Conservation (phyloP, 2,329 filamentous ascomycete species). For the Trichoderma sp. region DNA sequence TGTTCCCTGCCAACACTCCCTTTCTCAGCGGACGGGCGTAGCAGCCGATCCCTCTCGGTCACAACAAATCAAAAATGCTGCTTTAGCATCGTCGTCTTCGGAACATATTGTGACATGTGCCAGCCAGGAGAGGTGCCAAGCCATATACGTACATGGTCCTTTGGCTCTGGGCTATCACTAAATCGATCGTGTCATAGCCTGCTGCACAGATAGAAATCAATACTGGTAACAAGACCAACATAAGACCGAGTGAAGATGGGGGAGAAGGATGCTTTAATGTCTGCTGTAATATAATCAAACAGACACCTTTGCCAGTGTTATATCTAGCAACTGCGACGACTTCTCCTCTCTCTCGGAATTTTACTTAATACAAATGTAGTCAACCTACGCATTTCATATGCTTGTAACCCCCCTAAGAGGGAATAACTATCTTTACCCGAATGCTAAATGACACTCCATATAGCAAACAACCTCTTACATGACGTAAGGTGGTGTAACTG, state of each 20-base stretch:
- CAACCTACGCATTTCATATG: not conserved
- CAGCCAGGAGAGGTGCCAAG: not conserved
- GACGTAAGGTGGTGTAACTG: not conserved
- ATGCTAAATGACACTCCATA: not conserved
- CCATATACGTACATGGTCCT: not conserved
- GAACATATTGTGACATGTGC: not conserved
- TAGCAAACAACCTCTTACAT: not conserved
- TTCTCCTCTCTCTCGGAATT: not conserved
- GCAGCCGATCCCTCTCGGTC: not conserved
- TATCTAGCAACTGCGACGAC: not conserved
- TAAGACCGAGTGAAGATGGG: not conserved
- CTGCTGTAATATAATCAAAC: not conserved
- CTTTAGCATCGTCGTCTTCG: not conserved
- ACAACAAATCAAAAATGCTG: not conserved
- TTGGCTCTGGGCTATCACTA: not conserved
- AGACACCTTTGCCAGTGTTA: not conserved
- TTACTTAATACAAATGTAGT: not conserved
- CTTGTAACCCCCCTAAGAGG: not conserved
- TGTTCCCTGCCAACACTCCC: too few relatives aligned
- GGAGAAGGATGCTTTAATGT: not conserved
- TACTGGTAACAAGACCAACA: not conserved
- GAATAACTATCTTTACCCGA: not conserved
- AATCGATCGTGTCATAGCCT: too few relatives aligned
- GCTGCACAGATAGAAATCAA: not conserved
- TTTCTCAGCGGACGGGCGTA: too few relatives aligned